Evolutionary conservation across 257 asterid species (phyloP), one percentile per base, ranked within the genome.

Genomic region (Solanum appendiculatum): DNA sequence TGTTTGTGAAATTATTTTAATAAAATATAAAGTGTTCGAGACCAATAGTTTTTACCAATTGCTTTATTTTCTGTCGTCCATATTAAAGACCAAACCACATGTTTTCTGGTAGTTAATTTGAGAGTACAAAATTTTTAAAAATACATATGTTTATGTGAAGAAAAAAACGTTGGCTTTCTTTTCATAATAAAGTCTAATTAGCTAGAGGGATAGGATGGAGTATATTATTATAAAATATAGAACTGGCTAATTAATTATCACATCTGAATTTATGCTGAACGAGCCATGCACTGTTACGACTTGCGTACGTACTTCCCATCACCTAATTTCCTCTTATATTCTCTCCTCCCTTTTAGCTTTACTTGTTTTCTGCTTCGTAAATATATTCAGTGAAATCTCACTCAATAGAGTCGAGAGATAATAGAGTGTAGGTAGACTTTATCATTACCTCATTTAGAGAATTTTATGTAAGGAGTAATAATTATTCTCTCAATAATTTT

Each of bases 231-330:
- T n/a, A n/a, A 37, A 16, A 18, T 1, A 63, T 63, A 64, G 3
- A 29, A 31, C 16, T 68, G 36, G 21, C 37, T 66, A 66, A 66
- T 66, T 63, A 56, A 56, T 66, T 27, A 27, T 66, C 10, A 16
- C 15, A 68, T 68, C n/a, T 31, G 75, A 68, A 31, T 68, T 31
- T 7, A 68, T 3, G 75, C 75, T 39, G 74, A 68, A 68, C 12
- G 74, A 68, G 74, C n/a, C 40, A 68, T 68, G 40, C 75, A 68
- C 75, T 68, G 40, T 68, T 68, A 68, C 75, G 5, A 66, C 36
- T 66, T 66, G 27, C 73, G 73, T 63, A 63, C 33, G 73, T 0
- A 64, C 20, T 27, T 68, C 31, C 40, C 39, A 68, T 68, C 37
- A 68, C 39, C 39, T 29, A 68, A 68, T 29, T 63, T 63, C 2